A percentile compares a stretch with the other conserved stretches of the same genome.
phyloP scores from a whole-genome alignment of 148 eudicot species.

The Oxyria digyna region DNA sequence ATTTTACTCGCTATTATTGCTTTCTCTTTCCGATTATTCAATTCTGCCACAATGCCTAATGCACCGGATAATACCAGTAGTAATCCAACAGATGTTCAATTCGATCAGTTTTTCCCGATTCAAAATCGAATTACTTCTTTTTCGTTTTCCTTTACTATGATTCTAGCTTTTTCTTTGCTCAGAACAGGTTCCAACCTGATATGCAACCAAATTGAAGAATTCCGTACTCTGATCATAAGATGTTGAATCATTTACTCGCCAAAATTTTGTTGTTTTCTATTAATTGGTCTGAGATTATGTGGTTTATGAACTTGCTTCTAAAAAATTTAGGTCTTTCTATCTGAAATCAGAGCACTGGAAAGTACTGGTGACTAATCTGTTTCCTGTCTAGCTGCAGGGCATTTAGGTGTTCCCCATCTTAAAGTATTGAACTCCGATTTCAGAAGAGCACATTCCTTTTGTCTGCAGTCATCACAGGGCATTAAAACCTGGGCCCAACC shows the following conservation, averaged over 20 bases:
- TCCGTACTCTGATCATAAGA: not conserved
- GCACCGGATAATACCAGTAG: not conserved
- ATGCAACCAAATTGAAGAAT: not conserved
- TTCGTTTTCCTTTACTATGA: not conserved
- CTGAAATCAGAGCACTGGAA: not conserved
- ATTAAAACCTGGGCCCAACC: not conserved
- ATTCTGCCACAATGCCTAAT: not conserved
- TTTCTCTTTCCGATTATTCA: too few species aligned
- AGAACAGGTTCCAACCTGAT: not conserved
- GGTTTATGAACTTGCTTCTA: not conserved
- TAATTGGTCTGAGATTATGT: not conserved
- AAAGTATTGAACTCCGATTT: constrained; percentile 12
- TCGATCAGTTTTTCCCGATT: not conserved
- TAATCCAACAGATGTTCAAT: not conserved
- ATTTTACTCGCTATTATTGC: not conserved
- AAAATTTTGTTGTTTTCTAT: not conserved
- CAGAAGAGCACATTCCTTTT: not conserved
- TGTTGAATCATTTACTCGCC: not conserved
- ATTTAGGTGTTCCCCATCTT: constrained; percentile 28
- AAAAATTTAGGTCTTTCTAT: not conserved
- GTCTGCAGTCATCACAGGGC: not conserved
- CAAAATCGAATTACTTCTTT: not conserved
- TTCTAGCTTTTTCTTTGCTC: not conserved
- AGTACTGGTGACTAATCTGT: not conserved
- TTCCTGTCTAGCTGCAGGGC: constrained; percentile 18